Conservation (phyloP, 352 stramenopile genomes). For the Phytophthora rubi region DNA sequence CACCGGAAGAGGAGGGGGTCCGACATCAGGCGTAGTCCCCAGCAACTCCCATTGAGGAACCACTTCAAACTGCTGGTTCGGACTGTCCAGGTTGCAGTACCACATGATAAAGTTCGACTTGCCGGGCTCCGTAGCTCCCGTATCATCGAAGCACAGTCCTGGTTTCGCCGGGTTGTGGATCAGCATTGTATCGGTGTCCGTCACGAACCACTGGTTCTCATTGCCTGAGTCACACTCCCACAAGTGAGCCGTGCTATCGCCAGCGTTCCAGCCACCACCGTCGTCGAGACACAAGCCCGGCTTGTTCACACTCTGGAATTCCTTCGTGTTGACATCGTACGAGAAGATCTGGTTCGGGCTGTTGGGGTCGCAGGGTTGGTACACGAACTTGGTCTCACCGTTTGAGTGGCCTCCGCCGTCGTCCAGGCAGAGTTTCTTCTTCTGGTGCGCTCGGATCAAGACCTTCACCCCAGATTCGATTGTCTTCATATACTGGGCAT, state of each 20-base stretch:
- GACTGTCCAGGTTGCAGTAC: slow-evolving; percentile 22
- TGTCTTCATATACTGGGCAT: not conserved
- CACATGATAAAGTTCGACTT: slow-evolving; percentile 2
- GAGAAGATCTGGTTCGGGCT: slow-evolving; percentile 36
- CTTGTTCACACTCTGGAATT: slow-evolving; percentile 37
- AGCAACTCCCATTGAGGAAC: slow-evolving; percentile 6
- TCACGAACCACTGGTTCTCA: slow-evolving; percentile 36
- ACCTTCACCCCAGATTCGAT: not conserved
- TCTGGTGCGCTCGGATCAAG: slow-evolving; percentile 6
- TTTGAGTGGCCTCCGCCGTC: slow-evolving; percentile 20
- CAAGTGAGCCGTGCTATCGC: slow-evolving; percentile 6
- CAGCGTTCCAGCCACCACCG: slow-evolving; percentile 15
- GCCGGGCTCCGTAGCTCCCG: not conserved
- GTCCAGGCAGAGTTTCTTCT: slow-evolving; percentile 31
- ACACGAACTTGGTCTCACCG: slow-evolving; percentile 12
- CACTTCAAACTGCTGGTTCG: slow-evolving; percentile 34
- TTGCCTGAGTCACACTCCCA: slow-evolving; percentile 32
- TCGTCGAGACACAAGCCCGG: slow-evolving; percentile 38
- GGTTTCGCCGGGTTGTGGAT: slow-evolving; percentile 26
- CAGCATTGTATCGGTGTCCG: slow-evolving; percentile 27
- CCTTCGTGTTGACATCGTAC: slow-evolving; percentile 28
- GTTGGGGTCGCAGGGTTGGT: slow-evolving; percentile 24
- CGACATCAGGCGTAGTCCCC: not conserved
- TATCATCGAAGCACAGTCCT: slow-evolving; percentile 36
- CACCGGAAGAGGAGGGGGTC: slow-evolving; percentile 1